Percentiles rank a stretch among this genome's conserved stretches.
Conservation (phyloP, 1,284 basidiomycete genomes). For the Meira miltonrushii region DNA sequence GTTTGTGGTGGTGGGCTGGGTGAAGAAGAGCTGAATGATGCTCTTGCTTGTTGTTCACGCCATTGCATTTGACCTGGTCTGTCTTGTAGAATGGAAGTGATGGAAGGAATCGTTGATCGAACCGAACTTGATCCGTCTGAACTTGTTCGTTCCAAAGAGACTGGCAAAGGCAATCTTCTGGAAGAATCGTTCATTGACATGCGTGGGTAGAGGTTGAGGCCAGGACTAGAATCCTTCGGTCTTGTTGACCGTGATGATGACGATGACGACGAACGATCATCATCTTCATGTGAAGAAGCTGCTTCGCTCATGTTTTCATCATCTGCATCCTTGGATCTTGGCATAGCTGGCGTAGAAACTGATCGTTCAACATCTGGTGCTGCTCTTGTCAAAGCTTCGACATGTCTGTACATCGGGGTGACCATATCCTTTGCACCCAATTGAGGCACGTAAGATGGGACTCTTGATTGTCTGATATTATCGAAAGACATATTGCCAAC, state of each 20-base stretch:
- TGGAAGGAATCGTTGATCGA: background rate
- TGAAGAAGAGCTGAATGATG: conserved; percentile 1
- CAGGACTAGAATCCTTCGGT: background rate
- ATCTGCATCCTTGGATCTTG: background rate
- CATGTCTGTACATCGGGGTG: conserved; percentile 36
- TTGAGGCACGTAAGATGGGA: conserved; percentile 32
- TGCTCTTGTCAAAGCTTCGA: conserved; percentile 45
- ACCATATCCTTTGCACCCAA: conserved; percentile 33
- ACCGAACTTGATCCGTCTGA: background rate
- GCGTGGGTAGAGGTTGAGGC: conserved; percentile 24
- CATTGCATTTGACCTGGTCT: background rate
- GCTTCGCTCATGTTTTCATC: conserved; percentile 16
- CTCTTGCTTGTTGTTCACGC: background rate
- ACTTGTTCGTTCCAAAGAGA: background rate
- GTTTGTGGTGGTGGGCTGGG: conserved; percentile 3
- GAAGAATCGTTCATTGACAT: conserved; percentile 10
- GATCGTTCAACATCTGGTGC: conserved; percentile 19
- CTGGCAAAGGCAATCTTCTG: background rate
- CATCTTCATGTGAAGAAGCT: conserved; percentile 12
- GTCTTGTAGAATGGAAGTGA: background rate
- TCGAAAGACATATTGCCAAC: conserved; percentile 30
- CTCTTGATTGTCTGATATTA: conserved; percentile 27
- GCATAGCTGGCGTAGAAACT: too few species aligned
- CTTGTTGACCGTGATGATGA: too few species aligned
- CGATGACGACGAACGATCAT: too few species aligned